Base-by-base conservation (phyloP, 805 yeast species). In the Saccharomycopsis capsularis region DNA sequence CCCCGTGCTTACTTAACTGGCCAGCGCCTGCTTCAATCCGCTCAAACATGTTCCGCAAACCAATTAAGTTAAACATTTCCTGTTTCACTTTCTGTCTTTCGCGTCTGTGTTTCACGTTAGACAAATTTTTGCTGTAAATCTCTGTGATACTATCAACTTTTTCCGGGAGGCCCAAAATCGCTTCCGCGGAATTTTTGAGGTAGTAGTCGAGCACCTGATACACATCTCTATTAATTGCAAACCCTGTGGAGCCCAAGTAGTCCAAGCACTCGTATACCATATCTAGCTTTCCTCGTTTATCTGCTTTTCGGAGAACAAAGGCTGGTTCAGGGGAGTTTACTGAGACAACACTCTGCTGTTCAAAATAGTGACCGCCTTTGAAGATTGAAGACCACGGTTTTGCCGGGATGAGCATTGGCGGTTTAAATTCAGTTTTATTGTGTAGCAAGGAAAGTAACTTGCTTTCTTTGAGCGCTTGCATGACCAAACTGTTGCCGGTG, bases 321-420 rank as follows among this genome's bases (percentile, higher is more conserved):
- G 24, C 22, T 30, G 24, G 15, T 32, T 42, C 46, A 18, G 38
- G 39, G 16, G 32, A 38, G 23, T 32, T 35, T 34, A 18, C 24
- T 23, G 34, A n/a, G 7, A 42, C 29, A 4, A 42, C 27, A 3
- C 24, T 35, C 22, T 35, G 22, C 19, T 42, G 19, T 32, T 32
- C 22, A 11, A 42, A 42, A 35, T 34, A 42, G n/a, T 29, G 34
- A 15, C 46, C 46, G 15, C 46, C 46, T 15, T 19, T 34, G 7
- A 25, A 3, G 23, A 27, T 27, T 3, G 29, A 9, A 4, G 46
- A 19, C 40, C 46, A 34, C 4, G 46, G 24, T 34, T 30, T 30
- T 15, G 46, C 32, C 19, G 40, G 46, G 23, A 42, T 42, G 9
- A 42, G 9, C 39, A 42, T 30, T 6, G 46, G 46, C 38, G 34